phyloP scores from a whole-genome alignment of 192 early-diverging fungal species.

The Allomyces macrogynus region DNA sequence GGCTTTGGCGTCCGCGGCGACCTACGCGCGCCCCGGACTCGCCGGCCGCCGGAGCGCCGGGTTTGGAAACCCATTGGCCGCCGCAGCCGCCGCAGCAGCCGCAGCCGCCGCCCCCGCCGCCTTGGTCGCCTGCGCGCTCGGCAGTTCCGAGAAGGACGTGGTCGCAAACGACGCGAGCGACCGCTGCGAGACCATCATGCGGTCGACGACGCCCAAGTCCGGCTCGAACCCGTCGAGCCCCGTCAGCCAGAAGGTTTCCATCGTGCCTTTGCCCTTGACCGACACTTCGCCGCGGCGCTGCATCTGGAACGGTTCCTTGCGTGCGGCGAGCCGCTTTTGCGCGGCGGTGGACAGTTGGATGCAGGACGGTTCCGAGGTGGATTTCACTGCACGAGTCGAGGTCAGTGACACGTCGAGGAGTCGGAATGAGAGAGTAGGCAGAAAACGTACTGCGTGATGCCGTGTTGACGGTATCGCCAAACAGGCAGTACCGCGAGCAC shows the following conservation, averaged over 20 bases:
- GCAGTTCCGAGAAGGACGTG: too few species aligned
- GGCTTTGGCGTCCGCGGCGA: too few species aligned
- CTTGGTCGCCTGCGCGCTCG: too few species aligned
- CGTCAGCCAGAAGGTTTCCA: neutral
- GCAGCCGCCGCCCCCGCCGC: too few species aligned
- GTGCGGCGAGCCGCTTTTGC: neutral
- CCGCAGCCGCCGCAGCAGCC: too few species aligned
- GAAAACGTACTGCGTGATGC: neutral
- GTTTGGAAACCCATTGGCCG: too few species aligned
- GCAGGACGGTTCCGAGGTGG: neutral
- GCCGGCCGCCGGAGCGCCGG: too few species aligned
- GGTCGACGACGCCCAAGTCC: neutral
- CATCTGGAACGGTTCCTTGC: neutral
- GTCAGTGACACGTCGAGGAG: too few species aligned
- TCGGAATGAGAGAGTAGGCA: too few species aligned
- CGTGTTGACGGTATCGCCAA: constrained; percentile 6
- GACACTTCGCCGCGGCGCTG: neutral
- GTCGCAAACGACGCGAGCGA: neutral
- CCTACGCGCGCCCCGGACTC: too few species aligned
- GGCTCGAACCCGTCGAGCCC: neutral
- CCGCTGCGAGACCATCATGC: neutral
- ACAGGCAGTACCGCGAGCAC: constrained; percentile 20
- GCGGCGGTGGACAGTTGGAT: neutral
- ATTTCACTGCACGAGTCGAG: neutral
- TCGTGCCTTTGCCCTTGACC: neutral